Evolutionary conservation across 768 basidiomycete species (phyloP).

Genomic region (Pleurotus tuber-regium): DNA sequence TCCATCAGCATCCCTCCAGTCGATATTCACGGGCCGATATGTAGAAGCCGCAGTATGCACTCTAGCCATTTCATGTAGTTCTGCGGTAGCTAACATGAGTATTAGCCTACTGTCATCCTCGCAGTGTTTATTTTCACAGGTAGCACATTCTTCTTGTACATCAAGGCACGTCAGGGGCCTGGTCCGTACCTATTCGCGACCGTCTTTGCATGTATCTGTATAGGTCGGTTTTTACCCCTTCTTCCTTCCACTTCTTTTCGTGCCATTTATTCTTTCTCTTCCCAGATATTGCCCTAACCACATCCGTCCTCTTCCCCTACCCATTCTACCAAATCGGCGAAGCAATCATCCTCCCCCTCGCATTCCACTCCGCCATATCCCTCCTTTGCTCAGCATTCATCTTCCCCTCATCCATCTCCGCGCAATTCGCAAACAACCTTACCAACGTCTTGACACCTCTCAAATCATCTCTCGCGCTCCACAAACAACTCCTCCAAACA

Average conservation of each 20-base stretch:
- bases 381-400: slow-evolving; percentile 50
- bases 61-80: no score
- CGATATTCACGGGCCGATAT: slow-evolving; percentile 50
- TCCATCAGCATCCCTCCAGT: slow-evolving; percentile 31
- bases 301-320: slow-evolving; percentile 60
- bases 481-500: slow-evolving; percentile 42
- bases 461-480: slow-evolving; percentile 39
- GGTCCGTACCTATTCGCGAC: slow-evolving; percentile 59
- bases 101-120: slow-evolving; percentile 59
- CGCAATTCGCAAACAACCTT: slow-evolving; percentile 52
- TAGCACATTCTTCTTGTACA: slow-evolving; percentile 51
- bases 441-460: slow-evolving; percentile 48
- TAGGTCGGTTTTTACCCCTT: slow-evolving; percentile 41
- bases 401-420: slow-evolving; percentile 64
- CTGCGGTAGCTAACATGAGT: no score
- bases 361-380: slow-evolving; percentile 56
- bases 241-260: no score
- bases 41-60: slow-evolving; percentile 49
- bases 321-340: slow-evolving; percentile 62
- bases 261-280: no score
- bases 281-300: slow-evolving; percentile 57
- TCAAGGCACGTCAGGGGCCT: slow-evolving; percentile 59
- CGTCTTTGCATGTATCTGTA: slow-evolving; percentile 57
- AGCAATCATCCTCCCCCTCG: slow-evolving; percentile 53
- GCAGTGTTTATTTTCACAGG: slow-evolving; percentile 65